A percentile compares a stretch with the other conserved stretches of the same genome.
These are phyloP conservation scores for Trypanosoma mega DNA, from an alignment of 208 protist species.

Conservation along the genomic window DNA sequence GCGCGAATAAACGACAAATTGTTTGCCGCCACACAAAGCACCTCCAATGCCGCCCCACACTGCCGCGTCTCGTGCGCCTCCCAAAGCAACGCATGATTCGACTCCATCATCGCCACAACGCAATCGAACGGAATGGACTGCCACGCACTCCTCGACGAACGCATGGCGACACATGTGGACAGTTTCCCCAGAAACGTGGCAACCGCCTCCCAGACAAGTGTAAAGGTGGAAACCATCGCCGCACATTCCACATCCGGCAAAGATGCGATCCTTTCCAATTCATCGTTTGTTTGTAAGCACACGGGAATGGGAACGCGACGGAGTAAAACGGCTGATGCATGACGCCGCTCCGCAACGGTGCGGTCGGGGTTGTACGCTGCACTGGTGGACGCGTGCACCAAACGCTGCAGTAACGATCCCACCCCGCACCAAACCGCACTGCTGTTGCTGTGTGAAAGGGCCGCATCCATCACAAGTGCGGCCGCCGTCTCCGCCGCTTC, in stretches of 20 bases:
- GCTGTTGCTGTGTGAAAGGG: slow-evolving; percentile 1
- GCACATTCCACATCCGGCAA: not conserved
- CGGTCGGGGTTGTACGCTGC: not conserved
- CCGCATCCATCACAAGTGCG: not conserved
- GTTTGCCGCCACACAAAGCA: slow-evolving; percentile 16
- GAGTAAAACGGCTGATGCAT: slow-evolving; percentile 10
- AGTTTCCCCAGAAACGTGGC: slow-evolving; percentile 11
- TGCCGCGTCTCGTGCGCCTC: slow-evolving; percentile 4
- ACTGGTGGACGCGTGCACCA: slow-evolving; percentile 7
- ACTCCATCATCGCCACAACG: slow-evolving; percentile 20
- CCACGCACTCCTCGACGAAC: too few species aligned
- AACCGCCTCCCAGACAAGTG: slow-evolving; percentile 12
- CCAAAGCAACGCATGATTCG: slow-evolving; percentile 5
- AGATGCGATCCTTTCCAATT: not conserved
- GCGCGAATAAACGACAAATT: slow-evolving; percentile 26
- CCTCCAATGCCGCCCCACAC: slow-evolving; percentile 3
- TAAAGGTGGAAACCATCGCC: slow-evolving; percentile 20
- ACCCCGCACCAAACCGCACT: slow-evolving; percentile 16
- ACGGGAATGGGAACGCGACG: slow-evolving; percentile 9
- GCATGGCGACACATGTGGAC: not conserved
- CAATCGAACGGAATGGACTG: slow-evolving; percentile 9
- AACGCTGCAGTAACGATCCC: slow-evolving; percentile 3
- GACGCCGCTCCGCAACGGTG: not conserved
- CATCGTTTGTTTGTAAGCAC: not conserved
- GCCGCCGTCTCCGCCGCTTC: not conserved